These are phyloP conservation scores for Huntiella abstrusa DNA, from an alignment of 2,329 filamentous ascomycete genomes.

Conservation along the genomic window DNA sequence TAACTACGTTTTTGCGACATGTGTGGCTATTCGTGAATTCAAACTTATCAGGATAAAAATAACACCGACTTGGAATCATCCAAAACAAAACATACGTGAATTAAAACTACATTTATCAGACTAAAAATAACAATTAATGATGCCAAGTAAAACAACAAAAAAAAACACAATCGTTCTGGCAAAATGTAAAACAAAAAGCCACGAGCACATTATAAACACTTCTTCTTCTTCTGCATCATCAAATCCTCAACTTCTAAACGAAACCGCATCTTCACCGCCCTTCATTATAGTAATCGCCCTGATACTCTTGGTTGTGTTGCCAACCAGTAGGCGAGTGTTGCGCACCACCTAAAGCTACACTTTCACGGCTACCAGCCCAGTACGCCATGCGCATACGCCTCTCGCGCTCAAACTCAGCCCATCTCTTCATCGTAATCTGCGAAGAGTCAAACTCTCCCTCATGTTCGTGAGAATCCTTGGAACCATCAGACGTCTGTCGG, in stretches of 20 bases:
- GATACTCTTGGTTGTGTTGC: slow-evolving; percentile 25
- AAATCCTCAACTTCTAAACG: neutral
- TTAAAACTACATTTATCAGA: neutral
- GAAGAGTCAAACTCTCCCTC: slow-evolving; percentile 96
- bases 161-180: neutral
- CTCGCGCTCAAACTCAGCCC: slow-evolving; percentile 81
- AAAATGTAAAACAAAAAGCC: neutral
- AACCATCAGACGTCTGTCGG: slow-evolving; percentile 82
- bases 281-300: slow-evolving; percentile 31
- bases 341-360: slow-evolving; percentile 22
- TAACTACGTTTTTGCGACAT: too few relatives aligned
- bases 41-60: too few relatives aligned
- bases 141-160: neutral
- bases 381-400: slow-evolving; percentile 31
- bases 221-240: neutral
- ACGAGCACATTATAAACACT: neutral
- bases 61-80: too few relatives aligned
- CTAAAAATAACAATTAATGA: neutral
- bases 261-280: neutral
- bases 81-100: too few relatives aligned
- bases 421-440: slow-evolving; percentile 98
- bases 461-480: slow-evolving; percentile 69
- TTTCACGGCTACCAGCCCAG: slow-evolving; percentile 33
- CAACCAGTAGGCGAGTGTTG: slow-evolving; percentile 23
- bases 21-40: too few relatives aligned